Base-by-base conservation (phyloP, 1,284 basidiomycete species). In the Pulveroboletus sp. region DNA sequence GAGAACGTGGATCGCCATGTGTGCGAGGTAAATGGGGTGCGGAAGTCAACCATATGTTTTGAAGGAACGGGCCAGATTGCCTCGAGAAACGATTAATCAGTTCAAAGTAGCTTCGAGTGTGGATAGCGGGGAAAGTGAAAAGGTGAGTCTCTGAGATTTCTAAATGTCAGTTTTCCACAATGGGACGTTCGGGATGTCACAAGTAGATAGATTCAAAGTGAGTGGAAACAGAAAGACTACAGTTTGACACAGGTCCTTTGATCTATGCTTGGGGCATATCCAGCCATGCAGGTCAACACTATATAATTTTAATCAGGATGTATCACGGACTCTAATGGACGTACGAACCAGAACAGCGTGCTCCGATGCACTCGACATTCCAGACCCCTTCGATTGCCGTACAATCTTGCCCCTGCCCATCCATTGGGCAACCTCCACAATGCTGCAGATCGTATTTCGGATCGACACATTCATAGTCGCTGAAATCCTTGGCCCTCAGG, bases 391-490 rank as follows among this genome's bases (percentile, higher is more conserved):
- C 62, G 60, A 93, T 89, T 33, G 78, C 70, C 31, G 83, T 85
- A 74, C 90, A 93, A 71, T 93, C 87, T 65, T 82, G 75, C 31
- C 91, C 91, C 50, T 78, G 70, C 33, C 85, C 84, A 28, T 78
- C 73, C 10, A 82, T 79, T 6, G 81, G 73, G 68, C 90, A 93
- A 42, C 91, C 91, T 65, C 90, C 90, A 71, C 91, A 93, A 47
- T 83, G 82, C 59, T 79, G 75, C 40, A 87, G 77, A 60, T 88
- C 85, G 31, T 72, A 72, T 15, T 67, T 61, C 49, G 77, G 79
- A 68, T 87, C 83, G 43, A 87, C 61, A 60, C 87, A 91, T 69
- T 90, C 87, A 64, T 81, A 87, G 54, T 84, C 81, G 39, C 75
- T 76, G 25, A 69, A 48, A 29, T 66, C 66, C 12, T 62, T 66